Evolutionary conservation across 306 rosid genomes (phyloP), one percentile per base, ranked within the genome.

Genomic region (Acmispon strigosus): DNA sequence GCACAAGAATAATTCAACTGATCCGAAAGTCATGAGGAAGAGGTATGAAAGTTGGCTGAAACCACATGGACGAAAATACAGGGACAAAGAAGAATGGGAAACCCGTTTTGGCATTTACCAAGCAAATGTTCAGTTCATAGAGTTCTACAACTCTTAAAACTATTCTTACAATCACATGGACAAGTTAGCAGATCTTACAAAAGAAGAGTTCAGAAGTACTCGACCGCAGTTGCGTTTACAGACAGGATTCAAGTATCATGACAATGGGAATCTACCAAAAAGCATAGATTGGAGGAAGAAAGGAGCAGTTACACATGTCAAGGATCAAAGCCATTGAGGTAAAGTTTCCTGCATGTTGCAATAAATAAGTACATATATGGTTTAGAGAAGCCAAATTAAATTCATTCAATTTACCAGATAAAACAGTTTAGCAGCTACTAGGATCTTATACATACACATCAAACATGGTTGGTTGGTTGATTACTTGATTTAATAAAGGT

Each of bases 261-360:
- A 58, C 12, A 54, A 56, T 29, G 51, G 18, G 34, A 37, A 42
- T 43, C 75, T 76, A 53, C 91, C 87, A 16, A 36, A 61, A 56
- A 48, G 53, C 47, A 70, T 89, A 48, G 92, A 89, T 70, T 89
- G 98, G 96, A 88, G 96, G 83, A 69, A 76, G 61, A 74, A 73
- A 27, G 89, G 90, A 10, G 86, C 87, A 4, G 83, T 86, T 59
- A 86, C 92, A 48, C 84, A 69, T 5, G 9, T 92, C 71, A 92
- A 85, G 76, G 69, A 92, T 75, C 96, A 90, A 81, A 89, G 96
- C 78, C 34, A 49, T 44, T 88, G 98, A 44, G 96, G 96, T 92
- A 92, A 56, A 47, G 34, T 76, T 71, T 72, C 50, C 66, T 48
- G 37, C 50, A 59, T 68, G 45, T 70, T 48, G 29, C 50, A 53